Base-by-base conservation (phyloP, 352 stramenopile species). In the Globisporangium yorkense region DNA sequence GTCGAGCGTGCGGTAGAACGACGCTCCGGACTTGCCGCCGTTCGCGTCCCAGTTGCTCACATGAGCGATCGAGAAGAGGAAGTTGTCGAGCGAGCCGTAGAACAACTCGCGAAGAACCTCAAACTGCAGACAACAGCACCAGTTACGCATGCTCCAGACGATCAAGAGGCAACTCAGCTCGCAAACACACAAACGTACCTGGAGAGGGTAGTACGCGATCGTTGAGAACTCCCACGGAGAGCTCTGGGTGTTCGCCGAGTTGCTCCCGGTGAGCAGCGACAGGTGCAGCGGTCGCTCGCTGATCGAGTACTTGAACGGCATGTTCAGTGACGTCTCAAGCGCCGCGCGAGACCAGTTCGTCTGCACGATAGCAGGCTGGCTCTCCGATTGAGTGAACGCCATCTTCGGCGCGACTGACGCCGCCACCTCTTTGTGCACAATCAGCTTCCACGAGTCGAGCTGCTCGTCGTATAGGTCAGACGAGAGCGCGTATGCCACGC, bases 21-120 rank as follows among this genome's bases (percentile, higher is more conserved):
- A 96, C 39, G 97, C 97, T 16, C 96, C 96, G 10, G 92, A 98
- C 77, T 99, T 99, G 39, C 97, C 97, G 31, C 97, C 97, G 60
- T 89, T 97, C 16, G 96, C 94, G 46, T 95, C 78, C 95, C 94
- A 99, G 29, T 77, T 75, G 57, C 80, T 70, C 16, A 93, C 84
- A 31, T 92, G 76, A 5, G 88, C 80, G 59, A 96, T 82, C 3
- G 85, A 95, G 54, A 86, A 87, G n/a, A 94, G 61, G 54, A 87
- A 96, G 35, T 72, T 74, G 27, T 70, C 69, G 15, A 80, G 64
- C 51, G 56, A 76, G 4, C 79, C 80, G 47, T 84, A 94, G 50
- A 94, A 93, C 13, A 98, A 79, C 41, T 97, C 81, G 6, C 96
- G 90, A 47, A 98, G 74, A 46, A 97, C 81, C 51, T 98, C 92